A percentile compares a stretch with the other conserved stretches of the same genome.
phyloP scores from a whole-genome alignment of 1,284 basidiomycete species.

The Amylostereum areolatum region DNA sequence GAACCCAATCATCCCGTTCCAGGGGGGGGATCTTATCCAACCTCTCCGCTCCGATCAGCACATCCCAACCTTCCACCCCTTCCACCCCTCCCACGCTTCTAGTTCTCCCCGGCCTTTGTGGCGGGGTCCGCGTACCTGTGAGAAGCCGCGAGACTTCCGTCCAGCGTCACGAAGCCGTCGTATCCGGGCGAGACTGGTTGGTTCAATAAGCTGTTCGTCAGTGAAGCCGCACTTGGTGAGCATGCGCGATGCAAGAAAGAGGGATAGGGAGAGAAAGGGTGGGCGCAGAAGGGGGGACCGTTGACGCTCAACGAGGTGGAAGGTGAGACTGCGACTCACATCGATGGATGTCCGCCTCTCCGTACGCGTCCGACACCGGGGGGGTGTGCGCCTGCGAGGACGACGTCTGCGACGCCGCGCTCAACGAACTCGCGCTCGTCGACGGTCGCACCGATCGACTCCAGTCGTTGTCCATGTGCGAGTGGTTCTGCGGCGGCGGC shows the following conservation, averaged over 20 bases:
- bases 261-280: conserved; percentile 10
- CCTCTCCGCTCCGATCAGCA: too few species aligned
- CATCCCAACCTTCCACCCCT: too few species aligned
- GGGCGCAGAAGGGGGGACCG: conserved; percentile 2
- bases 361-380: conserved; percentile 56
- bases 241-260: conserved; percentile 10
- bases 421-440: conserved; percentile 67
- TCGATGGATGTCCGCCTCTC: conserved; percentile 68
- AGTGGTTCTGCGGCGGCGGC: conserved; percentile 29
- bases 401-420: conserved; percentile 63
- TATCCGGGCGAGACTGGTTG: conserved; percentile 66
- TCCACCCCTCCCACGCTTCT: conserved; percentile 5
- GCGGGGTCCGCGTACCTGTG: conserved; percentile 32
- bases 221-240: conserved; percentile 28
- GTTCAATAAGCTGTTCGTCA: conserved; percentile 31
- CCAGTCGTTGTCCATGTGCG: conserved; percentile 7
- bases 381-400: conserved; percentile 76
- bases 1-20: too few species aligned
- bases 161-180: conserved; percentile 73
- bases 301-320: background rate
- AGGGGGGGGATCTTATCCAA: too few species aligned
- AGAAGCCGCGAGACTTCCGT: conserved; percentile 23
- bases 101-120: conserved; percentile 33
- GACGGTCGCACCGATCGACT: conserved; percentile 52
- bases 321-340: conserved; percentile 48